Evolutionary conservation across 2,329 filamentous ascomycete species (phyloP), one percentile per base, ranked within the genome.

Genomic region (Fusarium solani-melongenae): DNA sequence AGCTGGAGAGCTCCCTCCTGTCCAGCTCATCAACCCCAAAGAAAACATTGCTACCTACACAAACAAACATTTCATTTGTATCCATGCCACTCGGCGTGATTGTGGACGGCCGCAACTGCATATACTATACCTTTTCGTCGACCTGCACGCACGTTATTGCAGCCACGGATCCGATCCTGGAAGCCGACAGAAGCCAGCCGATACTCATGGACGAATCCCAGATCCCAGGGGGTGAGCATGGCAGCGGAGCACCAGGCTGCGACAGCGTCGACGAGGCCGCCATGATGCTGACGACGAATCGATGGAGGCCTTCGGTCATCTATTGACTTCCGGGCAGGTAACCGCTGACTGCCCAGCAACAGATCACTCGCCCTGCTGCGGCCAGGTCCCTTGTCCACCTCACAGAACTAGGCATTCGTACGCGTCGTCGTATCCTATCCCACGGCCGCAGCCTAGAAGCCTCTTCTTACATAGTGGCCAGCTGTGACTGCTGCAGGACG

Each of bases 221-320:
- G 46, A 22, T 60, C 38, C 38, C 44, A 56, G 46, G 55, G 55
- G 39, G 38, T 57, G 57, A 56, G 61, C 24, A 67, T 64, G 66
- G 62, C 12, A 34, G 49, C 66, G 70, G 70, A 67, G 49, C 53
- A 44, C 27, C 56, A 67, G 71, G 51, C 67, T 41, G 46, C 49
- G 62, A 38, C 34, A 44, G 27, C 41, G 20, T 59, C 53, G 22
- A 64, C 56, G 33, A 65, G 56, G 63, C 55, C 33, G 27, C 46
- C 44, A 69, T 31, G 49, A 27, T 55, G 44, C 14, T 46, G 60
- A 74, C 69, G 69, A 74, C 69, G 72, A 74, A 72, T 70, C 46
- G 24, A 20, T 3, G 22, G 8, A 41, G 58, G 31, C 46, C 64
- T 36, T 62, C 36, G 41, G 62, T 55, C 61, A 44, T 41, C 29